phyloP scores from a whole-genome alignment of 2,329 filamentous ascomycete genomes.

The Fusarium sp. region DNA sequence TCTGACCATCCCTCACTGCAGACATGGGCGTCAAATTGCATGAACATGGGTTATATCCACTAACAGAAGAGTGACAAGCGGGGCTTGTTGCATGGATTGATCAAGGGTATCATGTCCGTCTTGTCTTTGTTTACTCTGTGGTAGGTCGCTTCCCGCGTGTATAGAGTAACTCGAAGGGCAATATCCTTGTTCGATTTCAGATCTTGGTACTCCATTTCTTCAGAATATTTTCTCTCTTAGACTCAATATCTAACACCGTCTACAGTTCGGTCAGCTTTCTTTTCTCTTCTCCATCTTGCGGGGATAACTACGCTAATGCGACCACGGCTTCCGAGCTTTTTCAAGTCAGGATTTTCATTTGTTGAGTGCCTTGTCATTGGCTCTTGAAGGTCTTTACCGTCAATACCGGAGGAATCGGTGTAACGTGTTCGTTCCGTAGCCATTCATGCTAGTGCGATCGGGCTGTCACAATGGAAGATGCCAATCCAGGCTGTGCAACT shows the following conservation, averaged over 20 bases:
- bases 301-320: constrained; percentile 36
- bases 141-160: background rate
- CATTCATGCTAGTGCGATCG: background rate
- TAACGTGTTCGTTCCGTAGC: constrained; percentile 8
- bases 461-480: background rate
- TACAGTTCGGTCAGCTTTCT: background rate
- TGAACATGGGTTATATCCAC: constrained; percentile 3
- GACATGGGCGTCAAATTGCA: background rate
- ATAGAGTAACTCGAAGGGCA: too few species aligned
- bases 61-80: constrained; percentile 12
- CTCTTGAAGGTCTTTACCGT: background rate
- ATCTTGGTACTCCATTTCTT: too few species aligned
- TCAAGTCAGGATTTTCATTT: background rate
- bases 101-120: background rate
- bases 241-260: background rate
- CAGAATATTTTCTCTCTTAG: background rate
- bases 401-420: background rate
- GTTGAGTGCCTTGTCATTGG: background rate
- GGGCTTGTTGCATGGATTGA: background rate
- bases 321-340: background rate
- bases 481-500: too few species aligned
- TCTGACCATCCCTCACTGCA: background rate
- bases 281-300: background rate
- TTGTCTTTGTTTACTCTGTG: background rate
- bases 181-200: too few species aligned